These are phyloP conservation scores for Camelina hispida DNA, from an alignment of 345 rosid species.

Conservation along the genomic window DNA sequence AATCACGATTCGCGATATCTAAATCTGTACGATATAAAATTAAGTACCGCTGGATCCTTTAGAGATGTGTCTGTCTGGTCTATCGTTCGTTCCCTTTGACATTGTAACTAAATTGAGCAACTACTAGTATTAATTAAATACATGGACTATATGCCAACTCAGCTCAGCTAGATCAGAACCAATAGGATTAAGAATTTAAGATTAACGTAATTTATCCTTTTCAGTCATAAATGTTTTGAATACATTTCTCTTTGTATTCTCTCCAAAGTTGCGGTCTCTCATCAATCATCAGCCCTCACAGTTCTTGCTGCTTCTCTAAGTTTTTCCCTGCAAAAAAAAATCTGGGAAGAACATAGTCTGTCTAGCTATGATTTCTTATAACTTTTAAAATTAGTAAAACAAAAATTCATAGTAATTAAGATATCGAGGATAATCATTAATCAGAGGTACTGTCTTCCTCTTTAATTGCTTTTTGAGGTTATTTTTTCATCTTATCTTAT, in stretches of 20 bases:
- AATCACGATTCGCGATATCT: conserved; percentile 5
- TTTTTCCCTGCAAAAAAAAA: not conserved
- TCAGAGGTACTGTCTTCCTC: too few relatives aligned
- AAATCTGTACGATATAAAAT: not conserved
- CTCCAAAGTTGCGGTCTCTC: not conserved
- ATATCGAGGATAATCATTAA: not conserved
- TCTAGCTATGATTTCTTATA: not conserved
- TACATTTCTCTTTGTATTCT: not conserved
- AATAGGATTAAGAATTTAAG: not conserved
- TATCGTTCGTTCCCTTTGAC: not conserved
- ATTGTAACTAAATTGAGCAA: not conserved
- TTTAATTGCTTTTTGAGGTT: not conserved
- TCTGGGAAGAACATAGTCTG: not conserved
- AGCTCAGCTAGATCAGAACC: not conserved
- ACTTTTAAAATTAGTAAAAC: too few relatives aligned
- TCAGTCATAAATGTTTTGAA: not conserved
- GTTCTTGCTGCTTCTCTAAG: not conserved
- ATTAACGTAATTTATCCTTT: not conserved
- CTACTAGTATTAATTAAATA: not conserved
- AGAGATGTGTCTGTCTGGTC: conserved; percentile 13
- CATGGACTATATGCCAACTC: conserved; percentile 10
- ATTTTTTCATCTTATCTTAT: too few relatives aligned
- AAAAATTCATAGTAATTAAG: too few relatives aligned
- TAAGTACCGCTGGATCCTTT: conserved; percentile 16
- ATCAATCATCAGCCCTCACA: conserved; percentile 1